Percentiles rank a stretch among this genome's conserved stretches.
Conservation (phyloP, 371 early-diverging fungal species). For the Smittium mucronatum region DNA sequence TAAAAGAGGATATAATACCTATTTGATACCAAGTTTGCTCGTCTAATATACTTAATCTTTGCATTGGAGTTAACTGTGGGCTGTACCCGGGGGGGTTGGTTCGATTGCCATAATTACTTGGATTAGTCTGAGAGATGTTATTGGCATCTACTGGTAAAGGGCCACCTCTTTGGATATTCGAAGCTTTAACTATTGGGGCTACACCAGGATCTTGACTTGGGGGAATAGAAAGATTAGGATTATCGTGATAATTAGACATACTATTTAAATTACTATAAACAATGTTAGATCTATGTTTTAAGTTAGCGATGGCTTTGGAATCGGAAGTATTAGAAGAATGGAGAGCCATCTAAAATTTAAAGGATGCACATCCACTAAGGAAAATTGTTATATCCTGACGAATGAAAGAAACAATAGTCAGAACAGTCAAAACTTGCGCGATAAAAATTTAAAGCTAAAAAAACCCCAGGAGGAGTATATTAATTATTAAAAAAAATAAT, state of each 20-base stretch:
- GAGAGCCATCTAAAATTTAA: not conserved
- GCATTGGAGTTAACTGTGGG: slow-evolving; percentile 6
- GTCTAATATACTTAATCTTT: slow-evolving; percentile 3
- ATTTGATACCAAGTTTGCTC: slow-evolving; percentile 9
- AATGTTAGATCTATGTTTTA: not conserved
- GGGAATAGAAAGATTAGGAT: not conserved
- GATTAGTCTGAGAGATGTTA: not conserved
- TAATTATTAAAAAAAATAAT: too few relatives aligned
- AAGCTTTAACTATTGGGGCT: not conserved
- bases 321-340: not conserved
- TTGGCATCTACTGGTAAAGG: not conserved
- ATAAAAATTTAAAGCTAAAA: too few relatives aligned
- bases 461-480: too few relatives aligned
- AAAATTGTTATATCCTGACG: too few relatives aligned
- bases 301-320: not conserved
- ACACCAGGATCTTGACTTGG: not conserved
- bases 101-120: not conserved
- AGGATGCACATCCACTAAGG: too few relatives aligned
- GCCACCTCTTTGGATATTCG: not conserved
- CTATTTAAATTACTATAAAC: not conserved
- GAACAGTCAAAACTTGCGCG: too few relatives aligned
- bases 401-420: too few relatives aligned
- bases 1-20: not conserved
- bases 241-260: not conserved
- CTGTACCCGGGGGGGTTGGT: not conserved